Conservation (phyloP, 2,329 filamentous ascomycete species). For the Sclerotinia subarctica region DNA sequence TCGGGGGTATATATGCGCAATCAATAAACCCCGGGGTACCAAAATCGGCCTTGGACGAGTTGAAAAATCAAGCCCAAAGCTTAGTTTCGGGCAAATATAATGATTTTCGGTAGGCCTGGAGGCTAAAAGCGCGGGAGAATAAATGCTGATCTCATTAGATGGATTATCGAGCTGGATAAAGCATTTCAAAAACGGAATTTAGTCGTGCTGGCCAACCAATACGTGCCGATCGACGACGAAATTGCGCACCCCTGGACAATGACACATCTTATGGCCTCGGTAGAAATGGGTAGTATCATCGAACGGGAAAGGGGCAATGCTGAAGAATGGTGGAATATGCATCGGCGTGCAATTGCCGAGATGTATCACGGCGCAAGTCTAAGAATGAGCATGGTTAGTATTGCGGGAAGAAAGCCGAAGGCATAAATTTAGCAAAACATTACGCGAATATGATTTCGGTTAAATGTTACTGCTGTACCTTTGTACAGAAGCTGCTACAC, state of each 20-base stretch:
- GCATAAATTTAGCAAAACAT: not conserved
- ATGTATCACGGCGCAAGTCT: slow-evolving; percentile 4
- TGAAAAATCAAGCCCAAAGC: not conserved
- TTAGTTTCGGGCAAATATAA: not conserved
- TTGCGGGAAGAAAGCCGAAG: not conserved
- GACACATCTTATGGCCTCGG: slow-evolving; percentile 5
- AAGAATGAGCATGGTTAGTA: not conserved
- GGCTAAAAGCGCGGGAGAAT: not conserved
- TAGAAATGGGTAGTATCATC: not conserved
- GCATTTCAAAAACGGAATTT: not conserved
- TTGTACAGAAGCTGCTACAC: not conserved
- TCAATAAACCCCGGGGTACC: not conserved
- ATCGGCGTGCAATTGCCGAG: not conserved
- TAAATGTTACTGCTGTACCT: not conserved
- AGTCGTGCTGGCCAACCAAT: not conserved
- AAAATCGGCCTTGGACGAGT: not conserved
- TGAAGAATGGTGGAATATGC: slow-evolving; percentile 4
- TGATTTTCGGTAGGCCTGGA: not conserved
- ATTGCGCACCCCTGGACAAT: slow-evolving; percentile 1
- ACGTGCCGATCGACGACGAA: not conserved
- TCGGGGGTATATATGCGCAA: not conserved
- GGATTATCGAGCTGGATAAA: not conserved
- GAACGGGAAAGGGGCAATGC: slow-evolving; percentile 2
- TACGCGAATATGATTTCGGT: not conserved
- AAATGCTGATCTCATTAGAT: not conserved